These are phyloP conservation scores for Mrakia frigida DNA, from an alignment of 768 basidiomycete genomes.

Conservation along the genomic window DNA sequence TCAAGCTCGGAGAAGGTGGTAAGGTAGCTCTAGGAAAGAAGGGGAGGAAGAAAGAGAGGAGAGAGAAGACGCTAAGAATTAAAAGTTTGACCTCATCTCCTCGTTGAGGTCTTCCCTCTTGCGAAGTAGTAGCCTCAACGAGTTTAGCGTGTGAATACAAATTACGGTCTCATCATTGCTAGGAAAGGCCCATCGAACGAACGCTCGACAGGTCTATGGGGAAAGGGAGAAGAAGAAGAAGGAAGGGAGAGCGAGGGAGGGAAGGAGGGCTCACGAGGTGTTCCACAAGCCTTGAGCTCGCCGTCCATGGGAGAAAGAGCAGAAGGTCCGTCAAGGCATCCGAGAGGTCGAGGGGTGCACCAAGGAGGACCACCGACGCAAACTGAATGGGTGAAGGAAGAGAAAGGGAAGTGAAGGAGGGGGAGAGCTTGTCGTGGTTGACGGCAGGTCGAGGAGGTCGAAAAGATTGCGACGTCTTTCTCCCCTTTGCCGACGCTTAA, in stretches of 20 bases:
- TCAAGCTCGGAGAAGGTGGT: background rate
- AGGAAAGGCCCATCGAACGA: background rate
- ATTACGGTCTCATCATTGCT: constrained; percentile 1
- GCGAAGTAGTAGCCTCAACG: constrained; percentile 1
- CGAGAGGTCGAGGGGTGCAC: no score
- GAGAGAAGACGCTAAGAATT: background rate
- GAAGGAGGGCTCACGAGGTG: constrained; percentile 3
- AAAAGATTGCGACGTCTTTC: no score
- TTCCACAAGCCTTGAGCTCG: no score
- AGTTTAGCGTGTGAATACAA: background rate
- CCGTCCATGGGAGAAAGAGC: no score
- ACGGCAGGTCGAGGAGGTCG: no score
- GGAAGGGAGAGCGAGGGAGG: background rate
- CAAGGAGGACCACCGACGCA: no score
- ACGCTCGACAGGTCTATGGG: background rate
- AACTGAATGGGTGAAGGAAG: no score
- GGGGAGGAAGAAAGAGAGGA: background rate
- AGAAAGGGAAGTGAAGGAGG: no score
- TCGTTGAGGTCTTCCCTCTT: background rate
- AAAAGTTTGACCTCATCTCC: background rate
- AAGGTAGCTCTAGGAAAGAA: background rate
- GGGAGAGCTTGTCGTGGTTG: no score
- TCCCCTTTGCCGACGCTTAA: no score
- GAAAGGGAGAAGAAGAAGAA: background rate
- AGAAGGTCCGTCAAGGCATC: no score